Evolutionary conservation across 2,329 filamentous ascomycete genomes (phyloP), one percentile per base, ranked within the genome.

Genomic region (Aureobasidium sp.): DNA sequence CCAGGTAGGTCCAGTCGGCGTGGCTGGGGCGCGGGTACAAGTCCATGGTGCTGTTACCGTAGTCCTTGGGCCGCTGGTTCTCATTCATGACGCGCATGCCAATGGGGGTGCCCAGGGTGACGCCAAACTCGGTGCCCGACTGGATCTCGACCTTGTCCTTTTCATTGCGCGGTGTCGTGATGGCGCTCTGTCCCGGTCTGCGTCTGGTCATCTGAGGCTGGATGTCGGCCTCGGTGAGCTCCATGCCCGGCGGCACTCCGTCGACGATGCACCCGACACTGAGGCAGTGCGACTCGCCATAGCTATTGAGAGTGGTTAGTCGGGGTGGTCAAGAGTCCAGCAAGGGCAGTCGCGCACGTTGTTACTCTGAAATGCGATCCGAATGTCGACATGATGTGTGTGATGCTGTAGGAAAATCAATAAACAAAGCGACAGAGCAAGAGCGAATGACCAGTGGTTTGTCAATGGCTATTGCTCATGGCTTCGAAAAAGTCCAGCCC

Each of bases 221-320:
- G 73, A 97, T 95, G 72, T 95, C 90, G 44, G 64, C 64, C 76
- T 96, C 92, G 65, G 85, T 88, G 74, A 97, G 85, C 70, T 87
- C 80, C 82, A 97, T 87, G 70, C 90, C 90, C 15, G 94, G 92
- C 39, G 93, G 94, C 72, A 86, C 89, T 69, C 91, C 91, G 74
- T 97, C 93, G 76, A 97, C 87, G 71, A 97, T 97, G 79, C 90
- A 95, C 72, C 91, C 92, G 70, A 97, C 91, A 36, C 89, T 93
- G 71, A 87, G 88, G 80, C 93, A 95, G 79, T 97, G 93, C 62
- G 90, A 95, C 76, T 92, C 89, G 74, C 89, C 89, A 79, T 90
- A 90, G 72, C 85, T 85, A 70, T 71, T 4, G 39, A 53, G 15
- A 55, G 14, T n/a, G 15, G 53, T 62, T 9, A 31, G 62, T 34